These are phyloP conservation scores for Actinomortierella wolfii DNA, from an alignment of 371 early-diverging fungal genomes.

Conservation along the genomic window DNA sequence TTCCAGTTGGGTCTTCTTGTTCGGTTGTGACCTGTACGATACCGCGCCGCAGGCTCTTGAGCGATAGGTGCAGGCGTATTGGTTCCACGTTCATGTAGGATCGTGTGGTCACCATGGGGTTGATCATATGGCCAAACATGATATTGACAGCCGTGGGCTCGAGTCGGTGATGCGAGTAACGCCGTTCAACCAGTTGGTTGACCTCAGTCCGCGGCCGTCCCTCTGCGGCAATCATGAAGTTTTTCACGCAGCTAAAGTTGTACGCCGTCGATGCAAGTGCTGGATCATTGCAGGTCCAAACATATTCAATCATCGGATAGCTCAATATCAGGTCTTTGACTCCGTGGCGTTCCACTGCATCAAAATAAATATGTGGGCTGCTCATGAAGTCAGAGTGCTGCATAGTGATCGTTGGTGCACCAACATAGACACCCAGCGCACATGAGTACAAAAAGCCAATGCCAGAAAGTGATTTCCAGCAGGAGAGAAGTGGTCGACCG, in stretches of 20 bases:
- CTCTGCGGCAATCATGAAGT: slow-evolving; percentile 73
- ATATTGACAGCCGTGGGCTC: slow-evolving; percentile 71
- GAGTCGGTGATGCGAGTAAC: slow-evolving; percentile 54
- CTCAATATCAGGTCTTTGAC: slow-evolving; percentile 69
- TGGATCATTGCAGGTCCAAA: slow-evolving; percentile 50
- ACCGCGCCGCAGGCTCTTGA: slow-evolving; percentile 69
- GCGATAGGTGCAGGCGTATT: slow-evolving; percentile 65
- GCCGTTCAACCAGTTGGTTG: slow-evolving; percentile 50
- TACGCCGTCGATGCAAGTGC: slow-evolving; percentile 13
- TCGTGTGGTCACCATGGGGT: slow-evolving; percentile 81
- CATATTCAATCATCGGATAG: slow-evolving; percentile 68
- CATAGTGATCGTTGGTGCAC: slow-evolving; percentile 47
- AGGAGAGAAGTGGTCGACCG: slow-evolving; percentile 68
- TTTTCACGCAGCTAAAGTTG: slow-evolving; percentile 57
- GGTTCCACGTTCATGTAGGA: slow-evolving; percentile 80
- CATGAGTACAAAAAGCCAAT: slow-evolving; percentile 76
- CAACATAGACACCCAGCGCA: slow-evolving; percentile 79
- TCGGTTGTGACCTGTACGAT: slow-evolving; percentile 60
- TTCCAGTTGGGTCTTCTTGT: slow-evolving; percentile 57
- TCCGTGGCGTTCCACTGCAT: slow-evolving; percentile 27
- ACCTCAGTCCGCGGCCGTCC: slow-evolving; percentile 66
- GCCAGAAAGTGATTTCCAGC: slow-evolving; percentile 70
- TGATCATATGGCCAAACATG: slow-evolving; percentile 74
- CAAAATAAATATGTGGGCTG: slow-evolving; percentile 32
- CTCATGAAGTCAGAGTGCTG: slow-evolving; percentile 35